Evolutionary conservation across 495 filamentous ascomycete species (phyloP).

Genomic region (Annulohypoxylon bovei): DNA sequence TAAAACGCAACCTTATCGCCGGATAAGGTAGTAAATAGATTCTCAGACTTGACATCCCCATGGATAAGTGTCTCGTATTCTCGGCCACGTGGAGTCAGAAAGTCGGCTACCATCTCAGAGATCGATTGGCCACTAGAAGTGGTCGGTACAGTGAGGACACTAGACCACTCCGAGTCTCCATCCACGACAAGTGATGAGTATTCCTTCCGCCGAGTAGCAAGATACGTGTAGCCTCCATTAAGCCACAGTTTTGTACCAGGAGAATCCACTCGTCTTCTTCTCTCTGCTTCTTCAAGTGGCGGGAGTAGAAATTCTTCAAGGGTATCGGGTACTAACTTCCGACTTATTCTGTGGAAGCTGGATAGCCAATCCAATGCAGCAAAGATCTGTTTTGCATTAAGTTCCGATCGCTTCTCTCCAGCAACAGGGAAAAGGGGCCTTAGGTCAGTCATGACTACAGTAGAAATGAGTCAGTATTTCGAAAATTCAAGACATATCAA

Average conservation of each 20-base stretch:
- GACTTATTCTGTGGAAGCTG: constrained; percentile 54
- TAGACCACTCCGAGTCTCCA: constrained; percentile 48
- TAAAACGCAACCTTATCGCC: constrained; percentile 55
- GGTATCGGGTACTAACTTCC: constrained; percentile 27
- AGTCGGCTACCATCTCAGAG: constrained; percentile 44
- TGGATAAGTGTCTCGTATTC: constrained; percentile 55
- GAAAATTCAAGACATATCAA: too few species aligned
- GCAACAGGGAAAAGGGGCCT: constrained; percentile 39
- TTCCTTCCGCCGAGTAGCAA: constrained; percentile 54
- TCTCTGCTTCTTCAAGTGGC: constrained; percentile 47
- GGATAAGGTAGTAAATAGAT: constrained; percentile 46
- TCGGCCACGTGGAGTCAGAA: constrained; percentile 45
- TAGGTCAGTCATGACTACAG: constrained; percentile 42
- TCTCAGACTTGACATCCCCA: constrained; percentile 60
- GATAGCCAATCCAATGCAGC: constrained; percentile 54
- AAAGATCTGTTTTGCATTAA: constrained; percentile 39
- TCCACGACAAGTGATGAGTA: constrained; percentile 43
- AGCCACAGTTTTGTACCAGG: constrained; percentile 50
- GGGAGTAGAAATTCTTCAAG: constrained; percentile 42
- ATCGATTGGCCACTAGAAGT: constrained; percentile 23
- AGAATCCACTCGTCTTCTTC: constrained; percentile 12
- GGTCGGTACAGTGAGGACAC: constrained; percentile 36
- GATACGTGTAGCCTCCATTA: constrained; percentile 60
- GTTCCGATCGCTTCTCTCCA: constrained; percentile 40
- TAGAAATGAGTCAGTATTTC: not conserved